Evolutionary conservation across 495 filamentous ascomycete species (phyloP), one percentile per base, ranked within the genome.

Genomic region (Neurospora sp.): DNA sequence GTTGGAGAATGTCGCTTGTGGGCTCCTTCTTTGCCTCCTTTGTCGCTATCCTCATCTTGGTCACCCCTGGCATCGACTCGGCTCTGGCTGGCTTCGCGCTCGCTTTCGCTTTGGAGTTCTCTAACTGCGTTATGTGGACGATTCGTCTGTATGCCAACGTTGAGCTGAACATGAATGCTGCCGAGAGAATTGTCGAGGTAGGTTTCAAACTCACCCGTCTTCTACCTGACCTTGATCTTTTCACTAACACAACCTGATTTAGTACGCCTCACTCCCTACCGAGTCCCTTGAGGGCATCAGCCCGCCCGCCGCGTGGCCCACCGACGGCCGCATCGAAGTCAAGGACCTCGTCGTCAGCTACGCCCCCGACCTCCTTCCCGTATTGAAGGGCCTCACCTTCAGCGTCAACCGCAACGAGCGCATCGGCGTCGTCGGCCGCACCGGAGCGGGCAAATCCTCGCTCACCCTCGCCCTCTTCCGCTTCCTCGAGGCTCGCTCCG

Each of bases 371-470:
- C 85, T 95, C 0, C 91, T 91, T 0, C 87, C 92, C 0, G 89
- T 96, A 0, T 82, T 97, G 0, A 93, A 94, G 76, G 91, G 89
- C 0, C 84, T 97, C 35, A 88, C 83, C 38, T 94, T 97, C 81
- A 84, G 81, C 9, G 84, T 94, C 39, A 85, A 92, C 69, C 85
- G 87, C 41, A 92, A 92, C 75, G 88, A 97, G 78, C 86, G 93
- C 4, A 83, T 97, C 44, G 94, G 93, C 18, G 90, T 97, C 1
- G 91, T 96, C 9, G 94, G 94, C 12, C 89, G 94, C 22, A 97
- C 94, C 10, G 94, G 94, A 14, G 93, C 93, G 0, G 94, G 94
- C 20, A 97, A 97, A 77, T 94, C 92, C 0, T 94, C 92, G 1
- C 82, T 96, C 9, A 94, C 93, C 1, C 84, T 96, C 0, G 92